Evolutionary conservation across 768 basidiomycete species (phyloP).

Genomic region (Chlorophyllum brunneum): DNA sequence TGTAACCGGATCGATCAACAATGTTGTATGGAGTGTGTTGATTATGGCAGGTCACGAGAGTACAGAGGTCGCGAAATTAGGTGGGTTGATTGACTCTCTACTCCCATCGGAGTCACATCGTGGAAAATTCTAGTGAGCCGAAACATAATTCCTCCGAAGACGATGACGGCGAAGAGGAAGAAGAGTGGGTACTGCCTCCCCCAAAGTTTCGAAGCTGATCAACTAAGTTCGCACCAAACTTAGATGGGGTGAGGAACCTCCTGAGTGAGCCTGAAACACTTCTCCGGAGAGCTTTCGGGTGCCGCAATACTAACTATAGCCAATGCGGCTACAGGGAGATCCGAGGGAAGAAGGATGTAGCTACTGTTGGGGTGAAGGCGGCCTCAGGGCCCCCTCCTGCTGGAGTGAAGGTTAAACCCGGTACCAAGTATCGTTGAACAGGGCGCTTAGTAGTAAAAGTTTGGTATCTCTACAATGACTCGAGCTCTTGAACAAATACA

Average conservation of each 20-base stretch:
- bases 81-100: too few species aligned
- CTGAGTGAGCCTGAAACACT: conserved; percentile 10
- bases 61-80: too few species aligned
- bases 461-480: too few species aligned
- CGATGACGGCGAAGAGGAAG: background rate
- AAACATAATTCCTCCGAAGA: background rate
- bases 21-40: too few species aligned
- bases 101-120: too few species aligned
- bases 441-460: too few species aligned
- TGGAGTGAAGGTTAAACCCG: conserved; percentile 1
- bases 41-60: too few species aligned
- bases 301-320: background rate
- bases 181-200: background rate
- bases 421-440: too few species aligned
- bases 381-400: background rate
- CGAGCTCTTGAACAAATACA: too few species aligned
- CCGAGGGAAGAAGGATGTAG: background rate
- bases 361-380: background rate
- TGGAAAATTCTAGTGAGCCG: background rate
- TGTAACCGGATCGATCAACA: too few species aligned
- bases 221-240: background rate
- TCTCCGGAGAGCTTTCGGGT: background rate
- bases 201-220: conserved; percentile 4
- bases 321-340: background rate
- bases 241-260: conserved; percentile 3